phyloP scores from a whole-genome alignment of 352 stramenopile genomes.

The Pythium volutum region DNA sequence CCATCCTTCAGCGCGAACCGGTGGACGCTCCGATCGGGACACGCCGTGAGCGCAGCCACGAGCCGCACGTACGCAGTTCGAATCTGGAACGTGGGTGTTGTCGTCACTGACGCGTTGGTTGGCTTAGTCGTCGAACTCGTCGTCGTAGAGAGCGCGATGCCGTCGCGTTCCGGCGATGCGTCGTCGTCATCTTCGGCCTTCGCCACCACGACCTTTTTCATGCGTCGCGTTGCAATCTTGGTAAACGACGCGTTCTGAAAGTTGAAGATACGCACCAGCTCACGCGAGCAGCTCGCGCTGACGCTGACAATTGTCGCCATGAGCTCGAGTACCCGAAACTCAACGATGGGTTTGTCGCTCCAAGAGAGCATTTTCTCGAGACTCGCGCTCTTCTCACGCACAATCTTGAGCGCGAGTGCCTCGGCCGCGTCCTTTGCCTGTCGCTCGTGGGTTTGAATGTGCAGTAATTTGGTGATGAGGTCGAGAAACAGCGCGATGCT shows the following conservation, averaged over 20 bases:
- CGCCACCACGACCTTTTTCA: slow-evolving; percentile 46
- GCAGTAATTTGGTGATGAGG: slow-evolving; percentile 44
- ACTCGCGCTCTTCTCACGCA: slow-evolving; percentile 61
- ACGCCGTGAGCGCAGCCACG: slow-evolving; percentile 56
- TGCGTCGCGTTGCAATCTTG: slow-evolving; percentile 53
- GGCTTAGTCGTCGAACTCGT: not conserved
- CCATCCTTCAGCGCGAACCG: slow-evolving; percentile 78
- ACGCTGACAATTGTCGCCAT: slow-evolving; percentile 42
- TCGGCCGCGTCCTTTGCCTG: slow-evolving; percentile 37
- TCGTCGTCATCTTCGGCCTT: slow-evolving; percentile 9
- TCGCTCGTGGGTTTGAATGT: slow-evolving; percentile 24
- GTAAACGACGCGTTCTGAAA: slow-evolving; percentile 64
- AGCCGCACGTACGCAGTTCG: slow-evolving; percentile 61
- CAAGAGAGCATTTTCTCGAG: slow-evolving; percentile 78
- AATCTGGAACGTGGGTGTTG: slow-evolving; percentile 48
- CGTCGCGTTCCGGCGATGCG: not conserved
- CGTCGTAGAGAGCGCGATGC: slow-evolving; percentile 4
- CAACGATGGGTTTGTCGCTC: slow-evolving; percentile 83
- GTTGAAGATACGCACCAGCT: slow-evolving; percentile 79
- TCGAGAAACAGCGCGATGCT: slow-evolving; percentile 72
- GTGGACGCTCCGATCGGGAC: slow-evolving; percentile 70
- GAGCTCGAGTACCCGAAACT: slow-evolving; percentile 67
- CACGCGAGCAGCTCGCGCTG: slow-evolving; percentile 42
- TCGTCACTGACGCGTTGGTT: not conserved
- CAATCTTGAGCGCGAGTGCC: slow-evolving; percentile 53